Evolutionary conservation across 768 basidiomycete species (phyloP), one percentile per base, ranked within the genome.

Genomic region (Rhizopogon vulgaris): DNA sequence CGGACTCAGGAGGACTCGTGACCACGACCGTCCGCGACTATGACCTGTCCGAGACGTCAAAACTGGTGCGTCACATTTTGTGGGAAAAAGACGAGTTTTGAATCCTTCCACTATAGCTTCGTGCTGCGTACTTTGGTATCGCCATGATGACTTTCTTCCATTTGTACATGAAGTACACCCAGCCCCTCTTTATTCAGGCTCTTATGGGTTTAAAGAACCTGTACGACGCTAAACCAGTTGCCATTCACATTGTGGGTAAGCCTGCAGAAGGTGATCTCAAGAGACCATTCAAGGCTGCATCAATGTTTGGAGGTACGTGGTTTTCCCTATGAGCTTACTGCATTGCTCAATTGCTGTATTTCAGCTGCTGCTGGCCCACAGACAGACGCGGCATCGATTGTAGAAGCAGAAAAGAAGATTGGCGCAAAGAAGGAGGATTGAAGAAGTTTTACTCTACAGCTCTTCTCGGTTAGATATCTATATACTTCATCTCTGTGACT

Each of bases 11-110:
- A 50, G 73, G 83, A 66, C 79, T 94, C 14, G 79, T 93, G 27
- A 90, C 87, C n/a, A 96, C 92, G 6, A 99, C 95, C 4, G 82
- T 90, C 41, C 79, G 83, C 43, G 95, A 99, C 65, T 99, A 99
- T 56, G 95, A 99, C 72, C 83, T 97, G 22, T 72, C 78, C 0
- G 90, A 99, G 70, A 83, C 82, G 0, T 87, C 88, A 38, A 94
- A 95, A 77, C 74, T 84, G 17, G 83, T 89, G 58, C 50, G 79
- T 71, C 22, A 68, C 49, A 25, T 22, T 11, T 17, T 30, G 2
- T 9, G 10, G n/a, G 1, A 9, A 15, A 1, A 3, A 15, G 1
- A 6, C 2, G 12, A 6, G 48, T 3, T 22, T 37, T 27, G 17
- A 28, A 17, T 28, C 24, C 36, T 30, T 38, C 8, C 12, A 28